Conservation (phyloP, 2,329 filamentous ascomycete genomes). For the Nectriaceae sp. region DNA sequence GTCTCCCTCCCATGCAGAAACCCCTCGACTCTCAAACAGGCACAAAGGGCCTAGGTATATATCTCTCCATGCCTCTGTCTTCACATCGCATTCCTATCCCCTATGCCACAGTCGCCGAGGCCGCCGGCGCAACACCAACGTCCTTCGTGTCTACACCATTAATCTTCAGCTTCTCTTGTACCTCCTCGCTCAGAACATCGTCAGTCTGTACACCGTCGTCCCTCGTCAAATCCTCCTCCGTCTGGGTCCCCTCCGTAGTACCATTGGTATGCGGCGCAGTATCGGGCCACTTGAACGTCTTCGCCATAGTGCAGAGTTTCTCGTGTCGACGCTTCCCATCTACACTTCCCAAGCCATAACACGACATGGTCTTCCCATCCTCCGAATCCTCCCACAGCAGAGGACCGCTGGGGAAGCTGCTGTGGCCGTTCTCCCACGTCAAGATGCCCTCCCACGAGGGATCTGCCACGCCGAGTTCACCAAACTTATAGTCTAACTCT, state of each 20-base stretch:
- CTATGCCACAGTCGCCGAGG: slow-evolving; percentile 16
- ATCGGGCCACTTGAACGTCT: slow-evolving; percentile 32
- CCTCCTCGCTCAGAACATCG: slow-evolving; percentile 28
- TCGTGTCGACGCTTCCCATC: slow-evolving; percentile 47
- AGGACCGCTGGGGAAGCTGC: slow-evolving; percentile 58
- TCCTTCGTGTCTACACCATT: slow-evolving; percentile 25
- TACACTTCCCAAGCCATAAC: slow-evolving; percentile 53
- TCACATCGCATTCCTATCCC: not conserved
- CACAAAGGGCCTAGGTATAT: not conserved
- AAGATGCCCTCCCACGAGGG: slow-evolving; percentile 52
- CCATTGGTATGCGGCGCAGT: slow-evolving; percentile 7
- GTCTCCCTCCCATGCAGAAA: too few species aligned
- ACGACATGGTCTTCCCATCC: slow-evolving; percentile 50
- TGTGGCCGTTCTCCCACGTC: slow-evolving; percentile 54
- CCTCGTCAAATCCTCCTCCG: slow-evolving; percentile 21
- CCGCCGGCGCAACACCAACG: not conserved
- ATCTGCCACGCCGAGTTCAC: slow-evolving; percentile 74
- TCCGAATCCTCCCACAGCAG: slow-evolving; percentile 55
- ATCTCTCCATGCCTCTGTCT: not conserved
- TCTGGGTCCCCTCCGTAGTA: slow-evolving; percentile 30
- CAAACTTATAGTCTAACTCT: slow-evolving; percentile 79
- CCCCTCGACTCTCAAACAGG: too few species aligned
- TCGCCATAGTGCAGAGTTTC: slow-evolving; percentile 53
- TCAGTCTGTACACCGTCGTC: slow-evolving; percentile 32
- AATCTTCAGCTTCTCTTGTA: slow-evolving; percentile 36